Conservation (phyloP, 75 land plant species). For the Selaginella tamariscina region DNA sequence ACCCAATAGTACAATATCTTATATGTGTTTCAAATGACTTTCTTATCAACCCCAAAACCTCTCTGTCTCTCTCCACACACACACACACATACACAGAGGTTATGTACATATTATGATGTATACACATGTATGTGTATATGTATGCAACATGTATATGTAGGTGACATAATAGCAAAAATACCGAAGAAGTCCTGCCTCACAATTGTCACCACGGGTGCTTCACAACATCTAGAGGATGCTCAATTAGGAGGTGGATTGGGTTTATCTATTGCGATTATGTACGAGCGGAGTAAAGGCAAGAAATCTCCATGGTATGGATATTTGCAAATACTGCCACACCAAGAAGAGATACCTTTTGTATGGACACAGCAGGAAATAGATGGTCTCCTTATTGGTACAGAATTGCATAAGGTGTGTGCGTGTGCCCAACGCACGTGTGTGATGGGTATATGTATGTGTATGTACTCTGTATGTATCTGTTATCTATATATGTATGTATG, state of each 20-base stretch:
- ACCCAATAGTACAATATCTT: no score
- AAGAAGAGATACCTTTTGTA: constrained; percentile 53
- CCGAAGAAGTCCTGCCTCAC: constrained; percentile 84
- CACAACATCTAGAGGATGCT: constrained; percentile 35
- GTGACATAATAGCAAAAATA: constrained; percentile 78
- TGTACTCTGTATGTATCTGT: no score
- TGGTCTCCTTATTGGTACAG: constrained; percentile 57
- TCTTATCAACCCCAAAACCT: no score
- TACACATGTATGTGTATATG: no score
- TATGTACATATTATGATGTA: no score
- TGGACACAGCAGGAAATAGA: constrained; percentile 59
- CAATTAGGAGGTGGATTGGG: constrained; percentile 52
- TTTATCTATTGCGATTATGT: constrained; percentile 72
- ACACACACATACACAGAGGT: no score
- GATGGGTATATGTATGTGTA: no score
- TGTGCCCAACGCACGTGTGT: no score
- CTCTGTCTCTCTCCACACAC: no score
- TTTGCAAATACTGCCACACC: constrained; percentile 49
- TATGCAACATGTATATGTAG: no score
- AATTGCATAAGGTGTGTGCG: constrained; percentile 79
- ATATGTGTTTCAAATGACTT: no score
- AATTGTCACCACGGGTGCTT: constrained; percentile 37
- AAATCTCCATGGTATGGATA: constrained; percentile 60
- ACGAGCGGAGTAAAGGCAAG: constrained; percentile 50
- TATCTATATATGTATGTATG: no score